Percentiles rank a stretch among this genome's conserved stretches.
Evolutionary conservation across 768 basidiomycete genomes (phyloP).

Genomic region (Rhodotorula babjevae): DNA sequence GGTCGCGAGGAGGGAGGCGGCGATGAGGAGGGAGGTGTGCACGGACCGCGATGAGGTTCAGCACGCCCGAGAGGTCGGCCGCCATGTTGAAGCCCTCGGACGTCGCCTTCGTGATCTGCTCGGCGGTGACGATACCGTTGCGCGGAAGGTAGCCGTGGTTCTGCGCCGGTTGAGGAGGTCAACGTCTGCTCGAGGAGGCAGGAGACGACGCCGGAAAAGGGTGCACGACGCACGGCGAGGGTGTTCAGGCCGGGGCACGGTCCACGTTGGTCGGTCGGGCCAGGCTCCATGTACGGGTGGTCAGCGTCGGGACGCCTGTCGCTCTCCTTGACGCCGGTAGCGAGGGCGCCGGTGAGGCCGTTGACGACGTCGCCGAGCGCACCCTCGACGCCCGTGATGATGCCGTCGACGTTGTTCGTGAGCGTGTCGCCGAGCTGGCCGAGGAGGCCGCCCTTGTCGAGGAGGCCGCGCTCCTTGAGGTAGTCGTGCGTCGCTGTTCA

Average conservation of each 20-base stretch:
- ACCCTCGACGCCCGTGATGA: background rate
- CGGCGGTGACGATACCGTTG: background rate
- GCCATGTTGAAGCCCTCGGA: constrained; percentile 10
- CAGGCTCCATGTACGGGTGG: background rate
- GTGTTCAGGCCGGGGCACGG: background rate
- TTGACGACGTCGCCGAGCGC: constrained; percentile 3
- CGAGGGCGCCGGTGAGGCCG: background rate
- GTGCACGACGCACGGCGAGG: background rate
- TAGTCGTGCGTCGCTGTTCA: background rate
- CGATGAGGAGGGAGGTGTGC: too few species aligned
- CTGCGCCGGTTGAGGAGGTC: background rate
- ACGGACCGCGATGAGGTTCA: background rate
- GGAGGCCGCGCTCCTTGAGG: background rate
- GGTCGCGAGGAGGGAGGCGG: too few species aligned
- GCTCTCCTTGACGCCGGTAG: background rate
- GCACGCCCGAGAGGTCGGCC: background rate
- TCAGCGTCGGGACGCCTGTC: background rate
- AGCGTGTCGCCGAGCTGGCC: background rate
- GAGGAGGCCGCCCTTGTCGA: background rate
- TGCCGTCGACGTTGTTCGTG: background rate
- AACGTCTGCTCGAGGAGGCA: too few species aligned
- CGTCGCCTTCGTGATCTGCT: constrained; percentile 14
- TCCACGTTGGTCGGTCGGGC: background rate
- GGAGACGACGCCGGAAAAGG: too few species aligned
- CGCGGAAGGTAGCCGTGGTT: background rate